Evolutionary conservation across 1,139 yeast species (phyloP).

Genomic region (Keqinozyma sinolaborantium): DNA sequence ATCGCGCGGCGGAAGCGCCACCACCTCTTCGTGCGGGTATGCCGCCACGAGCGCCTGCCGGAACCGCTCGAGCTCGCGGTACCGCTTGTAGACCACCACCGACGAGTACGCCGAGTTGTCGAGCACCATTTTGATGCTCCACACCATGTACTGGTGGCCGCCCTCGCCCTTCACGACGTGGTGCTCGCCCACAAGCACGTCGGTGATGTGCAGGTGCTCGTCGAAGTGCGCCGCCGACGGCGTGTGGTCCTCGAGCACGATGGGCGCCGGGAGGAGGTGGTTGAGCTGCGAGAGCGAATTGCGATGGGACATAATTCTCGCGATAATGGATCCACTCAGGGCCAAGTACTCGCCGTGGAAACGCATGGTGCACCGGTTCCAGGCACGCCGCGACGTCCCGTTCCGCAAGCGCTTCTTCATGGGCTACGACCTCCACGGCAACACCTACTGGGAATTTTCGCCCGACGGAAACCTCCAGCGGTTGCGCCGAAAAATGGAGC

Average conservation of each 20-base stretch:
- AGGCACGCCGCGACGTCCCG: constrained; percentile 61
- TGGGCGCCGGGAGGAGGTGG: constrained; percentile 36
- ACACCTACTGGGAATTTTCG: constrained; percentile 81
- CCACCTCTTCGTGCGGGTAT: constrained; percentile 44
- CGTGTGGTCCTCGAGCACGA: constrained; percentile 20
- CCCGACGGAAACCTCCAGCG: constrained; percentile 44
- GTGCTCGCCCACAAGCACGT: constrained; percentile 37
- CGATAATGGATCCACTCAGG: constrained; percentile 36
- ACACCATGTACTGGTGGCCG: constrained; percentile 40
- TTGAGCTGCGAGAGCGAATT: constrained; percentile 26
- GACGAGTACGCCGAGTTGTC: constrained; percentile 43
- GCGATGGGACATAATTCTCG: constrained; percentile 5
- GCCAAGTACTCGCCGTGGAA: constrained; percentile 38
- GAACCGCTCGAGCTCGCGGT: constrained; percentile 58
- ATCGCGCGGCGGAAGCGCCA: constrained; percentile 66
- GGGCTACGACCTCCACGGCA: constrained; percentile 79
- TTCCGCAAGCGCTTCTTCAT: constrained; percentile 55
- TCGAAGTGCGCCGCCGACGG: constrained; percentile 8
- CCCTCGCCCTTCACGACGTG: constrained; percentile 37
- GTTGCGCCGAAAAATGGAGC: constrained; percentile 50
- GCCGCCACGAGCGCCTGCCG: constrained; percentile 35
- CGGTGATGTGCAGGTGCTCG: constrained; percentile 27
- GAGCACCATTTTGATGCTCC: constrained; percentile 46
- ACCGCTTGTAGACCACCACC: constrained; percentile 55
- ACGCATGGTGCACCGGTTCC: constrained; percentile 54